Evolutionary conservation across 129 eudicot species (phyloP), one percentile per base, ranked within the genome.

Genomic region (Kitagawia praeruptora): DNA sequence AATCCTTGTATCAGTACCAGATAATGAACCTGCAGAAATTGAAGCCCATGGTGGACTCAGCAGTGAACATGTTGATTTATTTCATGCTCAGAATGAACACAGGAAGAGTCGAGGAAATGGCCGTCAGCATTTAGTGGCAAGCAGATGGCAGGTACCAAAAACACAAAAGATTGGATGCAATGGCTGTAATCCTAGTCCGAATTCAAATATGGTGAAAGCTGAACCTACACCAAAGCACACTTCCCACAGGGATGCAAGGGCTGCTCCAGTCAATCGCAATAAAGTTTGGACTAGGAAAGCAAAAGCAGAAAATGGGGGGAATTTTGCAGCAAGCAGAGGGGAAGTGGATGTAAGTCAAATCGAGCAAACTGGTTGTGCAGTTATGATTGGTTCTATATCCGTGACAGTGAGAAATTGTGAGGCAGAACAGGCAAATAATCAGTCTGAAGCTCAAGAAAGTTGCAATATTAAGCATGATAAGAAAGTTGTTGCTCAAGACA

Each of bases 321-420:
- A 75, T 66, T 10, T 78, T 79, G 80, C 79, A 41, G 82, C 75
- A 77, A 80, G 80, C 13, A 77, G 80, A 67, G 76, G 80, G 75
- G 82, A 71, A 58, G 83, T 83, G 70, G 85, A 86, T 73, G 61
- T 23, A 18, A 83, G 81, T 80, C 87, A 80, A 63, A 76, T 83
- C 9, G 84, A 34, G 66, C 70, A 84, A 81, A 82, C 44, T 67
- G 85, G 85, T 78, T 80, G 87, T 64, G 89, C 90, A 83, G 85
- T 94, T 37, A 84, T 94, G 78, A 90, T 94, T 81, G 98, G 98
- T 78, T 94, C 98, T 76, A 89, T 94, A 77, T 80, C 96, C 46
- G 97, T 94, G 78, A 80, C 88, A 0, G 78, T 91, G 63, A 88
- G 83, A 64, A 86, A 56, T 85, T 70, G 80, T 78, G 64, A 80